phyloP scores from a whole-genome alignment of 1,284 basidiomycete genomes.

The Moesziomyces globuligerus region DNA sequence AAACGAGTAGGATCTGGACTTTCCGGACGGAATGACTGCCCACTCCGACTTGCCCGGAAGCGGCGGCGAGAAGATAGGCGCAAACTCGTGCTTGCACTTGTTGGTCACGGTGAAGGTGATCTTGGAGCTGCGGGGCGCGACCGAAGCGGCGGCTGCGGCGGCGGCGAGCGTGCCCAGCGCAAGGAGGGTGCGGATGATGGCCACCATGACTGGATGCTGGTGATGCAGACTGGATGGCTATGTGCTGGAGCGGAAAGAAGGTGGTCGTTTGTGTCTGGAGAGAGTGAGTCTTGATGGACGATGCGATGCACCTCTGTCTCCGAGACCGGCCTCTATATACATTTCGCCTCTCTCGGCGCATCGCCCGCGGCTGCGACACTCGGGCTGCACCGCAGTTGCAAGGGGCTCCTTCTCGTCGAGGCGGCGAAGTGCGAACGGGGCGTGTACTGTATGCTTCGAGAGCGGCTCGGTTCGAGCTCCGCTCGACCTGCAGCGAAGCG shows the following conservation, averaged over 20 bases:
- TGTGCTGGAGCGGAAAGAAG: not conserved
- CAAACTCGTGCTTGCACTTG: conserved; percentile 46
- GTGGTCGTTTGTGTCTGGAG: no score
- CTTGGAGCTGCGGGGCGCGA: conserved; percentile 34
- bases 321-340: not conserved
- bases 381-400: not conserved
- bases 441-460: not conserved
- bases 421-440: not conserved
- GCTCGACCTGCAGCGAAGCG: conserved; percentile 15
- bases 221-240: no score
- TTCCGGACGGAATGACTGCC: conserved; percentile 24
- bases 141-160: conserved; percentile 14
- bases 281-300: no score
- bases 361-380: not conserved
- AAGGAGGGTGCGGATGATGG: conserved; percentile 24
- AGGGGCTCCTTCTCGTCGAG: not conserved
- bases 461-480: conserved; percentile 11
- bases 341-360: not conserved
- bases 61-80: conserved; percentile 39
- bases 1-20: conserved; percentile 28
- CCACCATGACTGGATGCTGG: conserved; percentile 20
- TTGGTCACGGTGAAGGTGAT: conserved; percentile 44
- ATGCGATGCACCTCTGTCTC: no score
- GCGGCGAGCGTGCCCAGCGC: conserved; percentile 18
- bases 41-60: conserved; percentile 36